A percentile compares a stretch with the other conserved stretches of the same genome.
Evolutionary conservation across 305 asterid species (phyloP).

Genomic region (Lippia alba): DNA sequence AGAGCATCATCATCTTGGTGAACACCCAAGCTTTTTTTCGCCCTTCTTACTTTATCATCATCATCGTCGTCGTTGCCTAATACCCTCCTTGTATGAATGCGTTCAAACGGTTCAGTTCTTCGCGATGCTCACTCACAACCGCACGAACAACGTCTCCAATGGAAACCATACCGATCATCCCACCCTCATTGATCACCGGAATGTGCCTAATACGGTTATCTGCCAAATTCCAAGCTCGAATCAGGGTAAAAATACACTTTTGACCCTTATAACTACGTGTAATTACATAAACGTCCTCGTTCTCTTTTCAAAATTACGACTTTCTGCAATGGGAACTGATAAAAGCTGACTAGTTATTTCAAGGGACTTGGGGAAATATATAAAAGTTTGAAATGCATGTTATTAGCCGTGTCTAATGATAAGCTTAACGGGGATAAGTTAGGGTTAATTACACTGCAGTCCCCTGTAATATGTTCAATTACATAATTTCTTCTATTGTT

Average conservation of each 20-base stretch:
- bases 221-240: slow-evolving; percentile 35
- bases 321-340: too few relatives aligned
- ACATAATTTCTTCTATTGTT: not conserved
- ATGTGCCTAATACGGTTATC: slow-evolving; percentile 98
- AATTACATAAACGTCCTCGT: too few relatives aligned
- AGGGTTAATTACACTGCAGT: not conserved
- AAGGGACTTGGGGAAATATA: too few relatives aligned
- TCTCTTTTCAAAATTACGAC: not conserved
- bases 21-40: not conserved
- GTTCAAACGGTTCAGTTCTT: slow-evolving; percentile 85
- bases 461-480: not conserved
- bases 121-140: slow-evolving; percentile 91
- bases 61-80: slow-evolving; percentile 57
- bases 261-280: too few relatives aligned
- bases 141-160: slow-evolving; percentile 99
- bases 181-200: slow-evolving; percentile 73
- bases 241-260: too few relatives aligned
- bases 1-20: slow-evolving; percentile 10
- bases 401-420: too few relatives aligned
- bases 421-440: not conserved
- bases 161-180: slow-evolving; percentile 97
- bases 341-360: too few relatives aligned
- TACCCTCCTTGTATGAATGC: slow-evolving; percentile 95
- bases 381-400: too few relatives aligned
- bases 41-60: slow-evolving; percentile 28